Conservation (phyloP, 2,329 filamentous ascomycete species). For the Ceratocystis papillata region DNA sequence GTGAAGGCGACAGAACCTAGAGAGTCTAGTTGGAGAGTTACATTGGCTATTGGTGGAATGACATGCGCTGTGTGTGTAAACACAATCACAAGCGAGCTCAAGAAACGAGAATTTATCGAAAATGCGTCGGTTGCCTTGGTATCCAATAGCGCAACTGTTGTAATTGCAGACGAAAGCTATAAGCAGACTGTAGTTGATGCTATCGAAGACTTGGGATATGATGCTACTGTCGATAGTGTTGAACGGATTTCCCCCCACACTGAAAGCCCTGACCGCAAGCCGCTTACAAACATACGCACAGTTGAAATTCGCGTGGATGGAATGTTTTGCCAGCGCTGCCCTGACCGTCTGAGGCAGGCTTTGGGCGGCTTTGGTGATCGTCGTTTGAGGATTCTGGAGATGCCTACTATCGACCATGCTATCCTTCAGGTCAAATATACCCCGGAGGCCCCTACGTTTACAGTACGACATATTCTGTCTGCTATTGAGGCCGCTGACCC, state of each 20-base stretch:
- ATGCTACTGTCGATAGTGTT: slow-evolving; percentile 47
- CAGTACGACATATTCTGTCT: slow-evolving; percentile 61
- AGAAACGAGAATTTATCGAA: slow-evolving; percentile 40
- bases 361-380: slow-evolving; percentile 42
- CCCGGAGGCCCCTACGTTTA: slow-evolving; percentile 57
- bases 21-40: slow-evolving; percentile 37
- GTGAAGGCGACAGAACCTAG: slow-evolving; percentile 15
- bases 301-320: slow-evolving; percentile 58
- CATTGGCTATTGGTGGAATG: slow-evolving; percentile 59
- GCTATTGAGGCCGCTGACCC: slow-evolving; percentile 56
- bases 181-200: slow-evolving; percentile 34
- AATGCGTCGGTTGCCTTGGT: slow-evolving; percentile 53
- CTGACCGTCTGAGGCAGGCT: slow-evolving; percentile 44
- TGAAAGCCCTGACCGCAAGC: slow-evolving; percentile 28
- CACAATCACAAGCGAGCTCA: slow-evolving; percentile 49
- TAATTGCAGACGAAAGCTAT: slow-evolving; percentile 36
- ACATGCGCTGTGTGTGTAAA: slow-evolving; percentile 60
- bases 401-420: slow-evolving; percentile 50
- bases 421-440: slow-evolving; percentile 61
- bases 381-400: slow-evolving; percentile 42
- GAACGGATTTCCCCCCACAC: slow-evolving; percentile 34
- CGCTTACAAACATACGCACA: slow-evolving; percentile 35
- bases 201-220: slow-evolving; percentile 56
- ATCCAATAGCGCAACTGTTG: slow-evolving; percentile 53
- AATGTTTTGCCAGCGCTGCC: slow-evolving; percentile 65